Base-by-base conservation (phyloP, 169 alveolate species). In the Plasmodium blacklocki region DNA sequence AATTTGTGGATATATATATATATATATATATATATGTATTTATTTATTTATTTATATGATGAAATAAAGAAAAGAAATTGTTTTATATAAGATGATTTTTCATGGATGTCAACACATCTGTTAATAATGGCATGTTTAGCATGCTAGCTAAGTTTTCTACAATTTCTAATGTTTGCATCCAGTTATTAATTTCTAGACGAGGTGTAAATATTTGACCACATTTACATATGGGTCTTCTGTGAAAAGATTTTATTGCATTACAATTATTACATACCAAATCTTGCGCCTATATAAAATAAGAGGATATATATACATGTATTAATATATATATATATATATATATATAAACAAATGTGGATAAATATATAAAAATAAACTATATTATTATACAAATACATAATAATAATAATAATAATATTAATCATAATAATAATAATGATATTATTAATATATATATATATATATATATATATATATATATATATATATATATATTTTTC, bases 211-310 rank as follows among this genome's bases (percentile, higher is more conserved):
- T 18, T 49, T 78, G 75, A 9, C 89, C 89, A 45, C 89, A 78
- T 52, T 78, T 78, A 60, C 89, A 78, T 49, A 78, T 78, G 26
- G 89, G 43, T 71, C 89, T 78, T 32, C 89, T 67, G 78, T 78
- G 74, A 59, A 78, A 78, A 19, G 89, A 78, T 71, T 78, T 78
- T 19, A 78, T 66, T n/a, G 89, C 73, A 54, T 78, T 78, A 60
- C 89, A 78, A 59, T 66, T 78, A 19, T 66, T 78, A 73, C 89
- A 78, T 58, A 78, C 89, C 18, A 78, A 56, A 59, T 78, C 89
- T 78, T 78, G 89, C 5, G 89, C 89, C 89, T 78, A 63, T 23
- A 45, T 50, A 75, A 19, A 43, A 45, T 39, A 39, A 39, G 47
- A 39, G 47, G 9, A 5, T 39, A 39, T 39, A 39, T 4, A 32